These are phyloP conservation scores for Centaurea solstitialis DNA, from an alignment of 129 eudicot species.

Conservation along the genomic window DNA sequence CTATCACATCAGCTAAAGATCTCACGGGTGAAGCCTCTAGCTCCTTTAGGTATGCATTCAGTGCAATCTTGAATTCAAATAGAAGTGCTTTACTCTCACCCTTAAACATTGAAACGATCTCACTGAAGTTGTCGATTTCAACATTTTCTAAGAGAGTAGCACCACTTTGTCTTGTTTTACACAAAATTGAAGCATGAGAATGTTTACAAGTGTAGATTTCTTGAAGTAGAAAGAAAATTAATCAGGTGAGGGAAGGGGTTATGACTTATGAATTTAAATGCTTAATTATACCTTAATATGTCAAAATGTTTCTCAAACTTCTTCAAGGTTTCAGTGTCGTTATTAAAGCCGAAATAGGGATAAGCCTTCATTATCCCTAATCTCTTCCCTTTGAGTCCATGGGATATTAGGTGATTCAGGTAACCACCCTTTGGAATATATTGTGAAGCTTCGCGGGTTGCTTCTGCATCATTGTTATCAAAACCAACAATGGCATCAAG, in stretches of 20 bases:
- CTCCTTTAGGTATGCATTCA: slow-evolving; percentile 48
- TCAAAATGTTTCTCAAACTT: slow-evolving; percentile 51
- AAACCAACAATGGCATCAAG: slow-evolving; percentile 64
- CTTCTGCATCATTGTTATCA: slow-evolving; percentile 53
- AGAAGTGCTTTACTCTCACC: slow-evolving; percentile 31
- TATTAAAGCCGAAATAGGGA: slow-evolving; percentile 32
- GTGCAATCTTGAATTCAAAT: slow-evolving; percentile 53
- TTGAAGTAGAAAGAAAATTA: not conserved
- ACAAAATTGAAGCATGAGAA: not conserved
- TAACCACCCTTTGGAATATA: slow-evolving; percentile 64
- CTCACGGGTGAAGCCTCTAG: slow-evolving; percentile 35
- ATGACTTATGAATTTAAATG: no score
- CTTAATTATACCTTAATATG: slow-evolving; percentile 41
- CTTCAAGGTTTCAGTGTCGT: slow-evolving; percentile 28
- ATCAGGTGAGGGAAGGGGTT: no score
- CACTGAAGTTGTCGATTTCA: slow-evolving; percentile 35
- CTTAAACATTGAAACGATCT: slow-evolving; percentile 21
- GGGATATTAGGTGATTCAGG: slow-evolving; percentile 39
- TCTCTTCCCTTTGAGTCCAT: slow-evolving; percentile 61
- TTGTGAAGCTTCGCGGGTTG: slow-evolving; percentile 53
- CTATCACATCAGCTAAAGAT: slow-evolving; percentile 33
- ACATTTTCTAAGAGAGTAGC: slow-evolving; percentile 55
- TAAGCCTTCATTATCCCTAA: slow-evolving; percentile 47
- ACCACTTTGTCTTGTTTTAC: slow-evolving; percentile 44
- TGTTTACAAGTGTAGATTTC: not conserved